Evolutionary conservation across 164 flowering plant genomes (phyloP).

Genomic region (Aristolochia fimbriata): DNA sequence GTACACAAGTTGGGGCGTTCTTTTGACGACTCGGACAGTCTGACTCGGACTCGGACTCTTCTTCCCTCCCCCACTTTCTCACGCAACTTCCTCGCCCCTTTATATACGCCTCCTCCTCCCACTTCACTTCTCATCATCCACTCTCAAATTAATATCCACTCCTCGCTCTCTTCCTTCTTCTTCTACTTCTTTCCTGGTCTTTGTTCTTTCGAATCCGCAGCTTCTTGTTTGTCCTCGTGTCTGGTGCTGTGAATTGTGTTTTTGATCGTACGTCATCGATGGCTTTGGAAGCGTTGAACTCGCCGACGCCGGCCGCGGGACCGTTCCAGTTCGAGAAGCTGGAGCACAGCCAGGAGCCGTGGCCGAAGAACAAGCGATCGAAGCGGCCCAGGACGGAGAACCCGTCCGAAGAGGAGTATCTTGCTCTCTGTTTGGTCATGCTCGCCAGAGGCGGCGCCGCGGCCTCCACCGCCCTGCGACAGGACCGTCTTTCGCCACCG

Average conservation of each 20-base stretch:
- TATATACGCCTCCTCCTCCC: background rate
- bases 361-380: conserved; percentile 48
- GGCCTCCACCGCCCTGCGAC: background rate
- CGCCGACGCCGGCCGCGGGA: conserved; percentile 21
- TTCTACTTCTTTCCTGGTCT: background rate
- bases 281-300: conserved; percentile 44
- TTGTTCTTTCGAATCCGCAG: background rate
- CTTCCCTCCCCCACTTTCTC: conserved; percentile 15
- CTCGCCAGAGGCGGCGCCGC: conserved; percentile 35
- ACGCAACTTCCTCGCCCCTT: conserved; percentile 33
- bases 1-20: no score
- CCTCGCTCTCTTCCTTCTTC: background rate
- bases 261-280: conserved; percentile 4
- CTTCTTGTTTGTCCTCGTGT: no score
- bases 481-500: background rate
- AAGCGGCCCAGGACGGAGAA: conserved; percentile 29
- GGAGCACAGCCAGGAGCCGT: conserved; percentile 20
- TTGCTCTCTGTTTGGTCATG: conserved; percentile 58
- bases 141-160: no score
- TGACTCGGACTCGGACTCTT: no score
- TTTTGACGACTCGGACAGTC: background rate
- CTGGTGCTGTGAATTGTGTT: background rate
- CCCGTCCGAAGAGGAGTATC: conserved; percentile 42
- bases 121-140: conserved; percentile 4
- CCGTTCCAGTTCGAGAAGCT: conserved; percentile 12